A percentile compares a stretch with the other conserved stretches of the same genome.
phyloP scores from a whole-genome alignment of 306 rosid species.

The Cicer yamashitae region DNA sequence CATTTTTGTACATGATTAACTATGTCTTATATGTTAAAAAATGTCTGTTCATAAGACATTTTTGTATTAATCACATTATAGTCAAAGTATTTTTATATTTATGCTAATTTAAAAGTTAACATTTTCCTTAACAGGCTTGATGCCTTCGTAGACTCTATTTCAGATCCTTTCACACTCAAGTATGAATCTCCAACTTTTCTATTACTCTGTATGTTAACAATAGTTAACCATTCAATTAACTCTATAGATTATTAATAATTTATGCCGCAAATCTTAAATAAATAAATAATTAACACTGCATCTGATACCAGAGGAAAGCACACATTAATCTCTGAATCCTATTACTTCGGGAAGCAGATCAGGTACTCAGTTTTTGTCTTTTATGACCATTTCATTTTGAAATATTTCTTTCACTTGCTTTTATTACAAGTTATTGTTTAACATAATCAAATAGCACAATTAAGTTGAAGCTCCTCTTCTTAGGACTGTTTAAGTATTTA shows the following conservation, averaged over 20 bases:
- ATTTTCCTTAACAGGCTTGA: constrained; percentile 47
- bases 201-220: background rate
- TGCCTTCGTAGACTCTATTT: constrained; percentile 44
- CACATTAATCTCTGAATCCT: constrained; percentile 27
- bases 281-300: background rate
- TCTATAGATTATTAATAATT: background rate
- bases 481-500: background rate
- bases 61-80: background rate
- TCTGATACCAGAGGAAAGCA: constrained; percentile 48
- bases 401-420: constrained; percentile 11
- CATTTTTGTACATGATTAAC: too few species aligned
- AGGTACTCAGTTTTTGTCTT: constrained; percentile 35
- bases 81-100: background rate
- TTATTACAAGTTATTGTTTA: background rate
- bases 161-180: constrained; percentile 56
- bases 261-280: background rate
- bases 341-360: constrained; percentile 45
- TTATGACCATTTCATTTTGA: constrained; percentile 21
- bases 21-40: too few species aligned
- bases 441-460: background rate
- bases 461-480: background rate
- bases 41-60: too few species aligned
- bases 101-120: constrained; percentile 6
- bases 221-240: too few species aligned
- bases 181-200: constrained; percentile 39